Evolutionary conservation across 805 yeast genomes (phyloP).

Genomic region (Yueomyces sp.): DNA sequence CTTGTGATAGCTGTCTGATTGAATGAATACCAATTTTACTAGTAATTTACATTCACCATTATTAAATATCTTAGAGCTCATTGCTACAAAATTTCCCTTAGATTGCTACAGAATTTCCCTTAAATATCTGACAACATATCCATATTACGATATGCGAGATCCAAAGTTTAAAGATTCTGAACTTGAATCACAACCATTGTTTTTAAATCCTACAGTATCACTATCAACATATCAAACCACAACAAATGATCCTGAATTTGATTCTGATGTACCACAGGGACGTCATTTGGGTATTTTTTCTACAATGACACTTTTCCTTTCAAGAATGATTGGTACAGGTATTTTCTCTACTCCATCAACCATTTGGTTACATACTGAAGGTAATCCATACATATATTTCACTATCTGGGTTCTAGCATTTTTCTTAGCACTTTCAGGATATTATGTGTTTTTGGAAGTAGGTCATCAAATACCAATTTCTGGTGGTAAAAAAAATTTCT

Average conservation of each 20-base stretch:
- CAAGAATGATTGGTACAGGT: constrained; percentile 67
- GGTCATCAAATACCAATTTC: constrained; percentile 61
- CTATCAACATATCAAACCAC: neutral
- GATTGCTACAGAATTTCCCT: too few relatives aligned
- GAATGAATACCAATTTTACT: too few relatives aligned
- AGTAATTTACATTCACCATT: too few relatives aligned
- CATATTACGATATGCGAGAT: too few relatives aligned
- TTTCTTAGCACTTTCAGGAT: constrained; percentile 49
- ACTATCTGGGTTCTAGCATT: constrained; percentile 53
- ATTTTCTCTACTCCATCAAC: constrained; percentile 62
- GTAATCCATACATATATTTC: constrained; percentile 50
- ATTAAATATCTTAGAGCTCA: too few relatives aligned
- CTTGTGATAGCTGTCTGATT: too few relatives aligned
- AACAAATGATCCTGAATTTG: neutral
- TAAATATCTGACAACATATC: too few relatives aligned
- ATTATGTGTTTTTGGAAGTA: constrained; percentile 52
- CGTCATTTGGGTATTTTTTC: constrained; percentile 60
- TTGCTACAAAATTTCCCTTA: too few relatives aligned
- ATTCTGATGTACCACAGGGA: constrained; percentile 45
- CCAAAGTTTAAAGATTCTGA: too few relatives aligned
- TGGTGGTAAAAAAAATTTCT: constrained; percentile 64
- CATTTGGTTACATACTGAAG: constrained; percentile 37
- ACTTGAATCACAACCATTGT: too few relatives aligned
- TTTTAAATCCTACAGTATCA: neutral
- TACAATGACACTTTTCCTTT: constrained; percentile 48